A percentile compares a stretch with the other conserved stretches of the same genome.
phyloP scores from a whole-genome alignment of 306 rosid genomes.

The Lathyrus sativus region DNA sequence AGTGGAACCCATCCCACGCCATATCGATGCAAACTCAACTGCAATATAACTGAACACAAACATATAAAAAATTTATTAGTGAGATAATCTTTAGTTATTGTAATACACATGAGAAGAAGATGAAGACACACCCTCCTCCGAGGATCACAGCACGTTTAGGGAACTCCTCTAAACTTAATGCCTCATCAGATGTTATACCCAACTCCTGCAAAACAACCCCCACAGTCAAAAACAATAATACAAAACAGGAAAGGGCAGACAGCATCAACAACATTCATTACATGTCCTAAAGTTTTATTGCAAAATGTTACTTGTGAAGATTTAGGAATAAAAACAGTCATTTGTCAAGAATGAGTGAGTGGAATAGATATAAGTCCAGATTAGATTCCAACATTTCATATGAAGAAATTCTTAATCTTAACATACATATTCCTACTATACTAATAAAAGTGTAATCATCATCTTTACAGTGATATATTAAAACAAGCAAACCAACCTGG shows the following conservation, averaged over 20 bases:
- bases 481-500: slow-evolving; percentile 56
- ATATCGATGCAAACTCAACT: slow-evolving; percentile 93
- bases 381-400: slow-evolving; percentile 5
- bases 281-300: slow-evolving; percentile 15
- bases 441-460: slow-evolving; percentile 5
- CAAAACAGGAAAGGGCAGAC: slow-evolving; percentile 12
- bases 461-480: slow-evolving; percentile 13
- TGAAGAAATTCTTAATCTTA: neutral
- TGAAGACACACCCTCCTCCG: slow-evolving; percentile 81
- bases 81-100: slow-evolving; percentile 28
- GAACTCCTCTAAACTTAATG: slow-evolving; percentile 88
- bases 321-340: neutral
- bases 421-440: slow-evolving; percentile 2
- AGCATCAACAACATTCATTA: slow-evolving; percentile 8
- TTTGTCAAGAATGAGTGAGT: neutral
- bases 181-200: slow-evolving; percentile 95
- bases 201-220: slow-evolving; percentile 60
- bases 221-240: slow-evolving; percentile 1
- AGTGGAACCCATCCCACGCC: slow-evolving; percentile 91
- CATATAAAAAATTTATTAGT: slow-evolving; percentile 19
- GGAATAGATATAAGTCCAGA: slow-evolving; percentile 2
- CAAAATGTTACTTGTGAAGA: neutral
- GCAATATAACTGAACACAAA: slow-evolving; percentile 74
- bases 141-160: slow-evolving; percentile 86
- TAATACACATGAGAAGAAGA: slow-evolving; percentile 32